Evolutionary conservation across 2,329 filamentous ascomycete genomes (phyloP).

Genomic region (Mycosphaerella sp.): DNA sequence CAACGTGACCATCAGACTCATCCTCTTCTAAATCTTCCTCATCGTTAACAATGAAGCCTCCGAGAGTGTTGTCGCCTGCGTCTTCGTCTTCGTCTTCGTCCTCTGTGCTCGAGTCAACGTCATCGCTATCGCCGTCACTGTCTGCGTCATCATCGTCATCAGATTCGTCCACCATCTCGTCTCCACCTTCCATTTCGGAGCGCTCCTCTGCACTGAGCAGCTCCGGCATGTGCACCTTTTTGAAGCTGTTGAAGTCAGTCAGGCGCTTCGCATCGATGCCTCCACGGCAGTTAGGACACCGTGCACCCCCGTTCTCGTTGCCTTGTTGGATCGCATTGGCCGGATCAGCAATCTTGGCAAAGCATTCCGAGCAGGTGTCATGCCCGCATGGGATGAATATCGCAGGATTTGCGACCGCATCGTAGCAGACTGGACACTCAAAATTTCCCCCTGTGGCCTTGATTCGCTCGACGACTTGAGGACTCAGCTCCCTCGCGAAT

Average conservation of each 20-base stretch:
- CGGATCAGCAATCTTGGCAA: constrained; percentile 61
- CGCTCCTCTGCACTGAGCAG: constrained; percentile 34
- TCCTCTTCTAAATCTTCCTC: constrained; percentile 35
- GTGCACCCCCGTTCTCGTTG: constrained; percentile 51
- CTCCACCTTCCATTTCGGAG: constrained; percentile 18
- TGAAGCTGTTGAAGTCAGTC: constrained; percentile 69
- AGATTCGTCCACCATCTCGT: constrained; percentile 33
- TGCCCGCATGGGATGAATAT: constrained; percentile 83
- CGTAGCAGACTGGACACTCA: constrained; percentile 78
- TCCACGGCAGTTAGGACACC: constrained; percentile 71
- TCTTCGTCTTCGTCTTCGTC: constrained; percentile 35
- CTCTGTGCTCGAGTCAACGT: constrained; percentile 34
- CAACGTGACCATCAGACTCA: constrained; percentile 15
- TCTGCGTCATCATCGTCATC: constrained; percentile 36
- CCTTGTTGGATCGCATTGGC: constrained; percentile 52
- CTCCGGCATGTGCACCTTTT: constrained; percentile 61
- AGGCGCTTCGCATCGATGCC: constrained; percentile 60
- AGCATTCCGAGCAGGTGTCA: constrained; percentile 69
- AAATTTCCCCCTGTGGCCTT: constrained; percentile 53
- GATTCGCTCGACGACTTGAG: constrained; percentile 60
- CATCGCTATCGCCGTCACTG: constrained; percentile 38
- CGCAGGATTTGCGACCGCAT: constrained; percentile 64
- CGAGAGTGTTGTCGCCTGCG: constrained; percentile 33
- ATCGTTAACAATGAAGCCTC: constrained; percentile 50
- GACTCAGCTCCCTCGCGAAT: constrained; percentile 55